These are phyloP conservation scores for Nicotiana obtusifolia DNA, from an alignment of 257 asterid species.

Conservation along the genomic window DNA sequence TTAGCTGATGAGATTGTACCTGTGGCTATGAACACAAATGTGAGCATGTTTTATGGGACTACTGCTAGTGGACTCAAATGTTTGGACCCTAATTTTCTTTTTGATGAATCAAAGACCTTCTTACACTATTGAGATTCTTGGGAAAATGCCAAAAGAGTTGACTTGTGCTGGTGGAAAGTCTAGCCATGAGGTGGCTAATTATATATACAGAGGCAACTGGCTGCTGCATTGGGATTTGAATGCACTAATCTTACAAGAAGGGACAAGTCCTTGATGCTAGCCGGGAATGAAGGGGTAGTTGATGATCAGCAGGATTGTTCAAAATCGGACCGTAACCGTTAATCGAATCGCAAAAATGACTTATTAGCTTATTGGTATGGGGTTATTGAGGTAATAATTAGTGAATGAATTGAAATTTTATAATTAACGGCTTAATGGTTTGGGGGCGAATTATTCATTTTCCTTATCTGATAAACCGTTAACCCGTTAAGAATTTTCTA, in stretches of 20 bases:
- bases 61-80: constrained; percentile 91
- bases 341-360: too few species aligned
- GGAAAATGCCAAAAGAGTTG: constrained; percentile 47
- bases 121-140: constrained; percentile 44
- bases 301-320: constrained; percentile 4
- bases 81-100: constrained; percentile 74
- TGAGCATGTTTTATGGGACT: constrained; percentile 84
- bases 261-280: constrained; percentile 88
- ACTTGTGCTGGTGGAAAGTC: constrained; percentile 79
- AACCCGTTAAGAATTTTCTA: too few species aligned
- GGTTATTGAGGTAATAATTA: too few species aligned
- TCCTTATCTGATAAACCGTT: too few species aligned
- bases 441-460: too few species aligned
- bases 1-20: constrained; percentile 75
- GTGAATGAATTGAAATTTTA: too few species aligned
- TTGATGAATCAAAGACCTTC: constrained; percentile 74
- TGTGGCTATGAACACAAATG: constrained; percentile 66
- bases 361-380: too few species aligned
- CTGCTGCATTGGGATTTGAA: constrained; percentile 69
- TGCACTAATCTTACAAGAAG: constrained; percentile 71
- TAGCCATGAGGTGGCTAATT: constrained; percentile 71
- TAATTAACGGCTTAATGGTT: too few species aligned
- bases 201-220: constrained; percentile 59
- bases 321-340: too few species aligned
- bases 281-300: constrained; percentile 87